Evolutionary conservation across 768 basidiomycete genomes (phyloP).

Genomic region (Pleurotus djamor): DNA sequence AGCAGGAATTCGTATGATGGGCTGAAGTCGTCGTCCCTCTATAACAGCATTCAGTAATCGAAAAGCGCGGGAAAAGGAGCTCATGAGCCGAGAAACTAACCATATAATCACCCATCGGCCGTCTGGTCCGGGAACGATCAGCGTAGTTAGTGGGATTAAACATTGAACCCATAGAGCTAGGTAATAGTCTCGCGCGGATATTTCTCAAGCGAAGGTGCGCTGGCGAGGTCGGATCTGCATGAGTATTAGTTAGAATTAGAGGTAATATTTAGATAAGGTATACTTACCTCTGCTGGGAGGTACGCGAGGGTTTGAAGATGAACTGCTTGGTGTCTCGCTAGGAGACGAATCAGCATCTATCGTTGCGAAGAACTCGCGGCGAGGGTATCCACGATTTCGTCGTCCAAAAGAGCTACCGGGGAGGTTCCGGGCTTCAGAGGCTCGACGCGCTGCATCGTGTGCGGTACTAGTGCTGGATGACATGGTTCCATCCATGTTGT

Average conservation of each 20-base stretch:
- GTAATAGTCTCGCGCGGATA: not conserved
- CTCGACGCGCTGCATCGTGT: not conserved
- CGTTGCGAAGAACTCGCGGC: not conserved
- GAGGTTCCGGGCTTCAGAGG: no score
- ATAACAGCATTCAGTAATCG: constrained; percentile 10
- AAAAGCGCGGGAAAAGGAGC: constrained; percentile 6
- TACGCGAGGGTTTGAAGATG: no score
- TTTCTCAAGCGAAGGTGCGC: not conserved
- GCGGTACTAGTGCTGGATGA: not conserved
- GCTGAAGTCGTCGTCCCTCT: constrained; percentile 80
- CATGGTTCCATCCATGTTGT: not conserved
- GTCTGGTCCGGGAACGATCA: constrained; percentile 11
- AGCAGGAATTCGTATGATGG: constrained; percentile 71
- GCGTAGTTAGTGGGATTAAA: constrained; percentile 12
- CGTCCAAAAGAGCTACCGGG: no score
- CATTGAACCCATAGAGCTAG: constrained; percentile 9
- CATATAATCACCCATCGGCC: constrained; percentile 45
- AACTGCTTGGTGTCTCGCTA: no score
- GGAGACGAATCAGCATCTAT: not conserved
- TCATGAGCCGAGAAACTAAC: constrained; percentile 16
- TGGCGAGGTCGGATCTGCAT: not conserved
- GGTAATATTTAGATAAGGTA: not conserved
- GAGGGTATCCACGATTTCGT: no score
- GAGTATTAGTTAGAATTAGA: not conserved
- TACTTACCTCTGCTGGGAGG: no score